Conservation (phyloP, 2,329 filamentous ascomycete genomes). For the Amauroascus verrucosus region DNA sequence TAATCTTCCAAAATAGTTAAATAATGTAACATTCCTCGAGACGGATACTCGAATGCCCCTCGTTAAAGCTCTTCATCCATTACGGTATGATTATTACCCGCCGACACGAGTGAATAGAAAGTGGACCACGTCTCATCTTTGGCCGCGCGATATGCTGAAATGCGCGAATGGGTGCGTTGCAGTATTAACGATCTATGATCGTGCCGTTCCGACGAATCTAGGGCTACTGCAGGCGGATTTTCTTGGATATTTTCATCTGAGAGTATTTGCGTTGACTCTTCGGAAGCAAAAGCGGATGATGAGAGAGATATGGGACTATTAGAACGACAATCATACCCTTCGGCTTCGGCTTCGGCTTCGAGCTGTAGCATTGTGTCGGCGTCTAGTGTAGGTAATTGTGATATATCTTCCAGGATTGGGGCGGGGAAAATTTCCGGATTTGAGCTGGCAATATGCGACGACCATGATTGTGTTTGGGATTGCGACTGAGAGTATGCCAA, state of each 20-base stretch:
- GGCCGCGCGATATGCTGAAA: constrained; percentile 34
- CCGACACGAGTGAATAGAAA: constrained; percentile 35
- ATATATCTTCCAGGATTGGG: not conserved
- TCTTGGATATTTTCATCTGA: not conserved
- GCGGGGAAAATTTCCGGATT: not conserved
- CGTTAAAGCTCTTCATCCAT: constrained; percentile 34
- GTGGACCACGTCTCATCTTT: constrained; percentile 34
- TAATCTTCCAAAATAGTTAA: too few species aligned
- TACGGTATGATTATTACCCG: constrained; percentile 34
- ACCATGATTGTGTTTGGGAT: not conserved
- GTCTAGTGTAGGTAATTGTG: not conserved
- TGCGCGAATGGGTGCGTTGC: constrained; percentile 17
- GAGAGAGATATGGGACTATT: constrained; percentile 21
- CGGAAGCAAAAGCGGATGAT: constrained; percentile 23
- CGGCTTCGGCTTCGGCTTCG: constrained; percentile 1
- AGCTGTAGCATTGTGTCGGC: not conserved
- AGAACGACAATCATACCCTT: constrained; percentile 3
- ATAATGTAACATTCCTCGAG: not conserved
- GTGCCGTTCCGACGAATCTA: not conserved
- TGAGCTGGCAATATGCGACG: not conserved
- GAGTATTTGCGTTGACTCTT: constrained; percentile 6
- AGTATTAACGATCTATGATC: constrained; percentile 9
- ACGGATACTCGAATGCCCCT: not conserved
- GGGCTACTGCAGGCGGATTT: not conserved
- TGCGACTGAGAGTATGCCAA: not conserved